These are phyloP conservation scores for Oehlia diaphana DNA, from an alignment of 192 early-diverging fungal genomes.

Conservation along the genomic window DNA sequence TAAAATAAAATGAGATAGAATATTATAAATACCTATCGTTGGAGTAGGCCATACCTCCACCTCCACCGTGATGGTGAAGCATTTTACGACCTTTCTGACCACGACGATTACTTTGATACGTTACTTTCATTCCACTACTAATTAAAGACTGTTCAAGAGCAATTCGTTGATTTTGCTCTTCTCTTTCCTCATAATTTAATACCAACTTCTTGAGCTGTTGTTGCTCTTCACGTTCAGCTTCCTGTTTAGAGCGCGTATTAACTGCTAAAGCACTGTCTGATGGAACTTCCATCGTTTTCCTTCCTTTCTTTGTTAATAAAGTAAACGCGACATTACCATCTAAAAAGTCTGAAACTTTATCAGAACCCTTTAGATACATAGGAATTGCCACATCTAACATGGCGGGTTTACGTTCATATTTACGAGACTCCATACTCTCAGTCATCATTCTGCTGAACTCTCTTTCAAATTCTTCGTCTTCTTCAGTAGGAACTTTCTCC, in stretches of 20 bases:
- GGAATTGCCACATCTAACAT: slow-evolving; percentile 92
- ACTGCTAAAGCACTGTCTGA: slow-evolving; percentile 80
- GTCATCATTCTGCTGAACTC: slow-evolving; percentile 89
- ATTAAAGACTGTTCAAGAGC: slow-evolving; percentile 27
- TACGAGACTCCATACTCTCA: slow-evolving; percentile 85
- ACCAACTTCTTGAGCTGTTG: slow-evolving; percentile 90
- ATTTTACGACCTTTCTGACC: slow-evolving; percentile 20
- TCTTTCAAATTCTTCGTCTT: slow-evolving; percentile 86
- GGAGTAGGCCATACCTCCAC: slow-evolving; percentile 8
- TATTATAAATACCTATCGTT: background rate
- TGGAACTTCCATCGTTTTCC: slow-evolving; percentile 78
- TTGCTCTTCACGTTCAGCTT: slow-evolving; percentile 86
- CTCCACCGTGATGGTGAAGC: slow-evolving; percentile 19
- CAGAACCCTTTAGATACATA: slow-evolving; percentile 50
- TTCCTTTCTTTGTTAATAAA: slow-evolving; percentile 81
- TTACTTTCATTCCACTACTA: slow-evolving; percentile 20
- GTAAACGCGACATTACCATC: slow-evolving; percentile 72
- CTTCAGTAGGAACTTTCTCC: slow-evolving; percentile 61
- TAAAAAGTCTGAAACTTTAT: slow-evolving; percentile 32
- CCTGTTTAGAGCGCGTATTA: slow-evolving; percentile 80
- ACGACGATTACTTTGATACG: slow-evolving; percentile 25
- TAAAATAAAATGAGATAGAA: background rate
- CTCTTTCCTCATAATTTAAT: slow-evolving; percentile 85
- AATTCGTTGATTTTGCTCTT: slow-evolving; percentile 53
- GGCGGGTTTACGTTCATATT: slow-evolving; percentile 70